Conservation (phyloP, 2,329 filamentous ascomycete genomes). For the Beauveria sp. region DNA sequence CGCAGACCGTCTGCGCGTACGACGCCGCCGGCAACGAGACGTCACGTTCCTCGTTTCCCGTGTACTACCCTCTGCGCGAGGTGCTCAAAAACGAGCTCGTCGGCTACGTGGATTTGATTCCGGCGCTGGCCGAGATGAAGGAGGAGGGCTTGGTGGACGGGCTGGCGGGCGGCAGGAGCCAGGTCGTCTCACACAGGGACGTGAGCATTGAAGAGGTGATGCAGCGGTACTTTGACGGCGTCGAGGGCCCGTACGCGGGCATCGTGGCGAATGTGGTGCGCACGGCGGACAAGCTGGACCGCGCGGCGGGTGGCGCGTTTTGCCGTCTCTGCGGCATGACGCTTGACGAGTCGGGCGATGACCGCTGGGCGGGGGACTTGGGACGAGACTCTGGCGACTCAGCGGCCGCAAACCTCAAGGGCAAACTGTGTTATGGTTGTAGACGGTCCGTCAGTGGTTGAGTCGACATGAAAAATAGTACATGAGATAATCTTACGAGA, state of each 20-base stretch:
- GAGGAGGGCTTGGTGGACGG: conserved; percentile 27
- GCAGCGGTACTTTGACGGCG: conserved; percentile 71
- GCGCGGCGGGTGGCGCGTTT: conserved; percentile 27
- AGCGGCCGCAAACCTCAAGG: conserved; percentile 19
- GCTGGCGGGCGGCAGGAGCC: conserved; percentile 20
- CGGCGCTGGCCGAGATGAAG: conserved; percentile 43
- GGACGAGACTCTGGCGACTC: conserved; percentile 32
- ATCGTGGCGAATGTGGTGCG: conserved; percentile 94
- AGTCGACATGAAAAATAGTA: conserved; percentile 10
- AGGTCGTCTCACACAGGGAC: conserved; percentile 60
- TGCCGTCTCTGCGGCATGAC: conserved; percentile 67
- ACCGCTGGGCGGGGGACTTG: conserved; percentile 55
- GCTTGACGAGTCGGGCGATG: conserved; percentile 55
- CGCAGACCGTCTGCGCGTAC: conserved; percentile 29
- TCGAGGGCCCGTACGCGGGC: conserved; percentile 79
- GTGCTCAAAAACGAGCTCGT: conserved; percentile 73
- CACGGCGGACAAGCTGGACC: conserved; percentile 74
- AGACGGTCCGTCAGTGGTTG: conserved; percentile 54
- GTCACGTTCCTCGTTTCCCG: conserved; percentile 23
- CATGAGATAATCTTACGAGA: not conserved
- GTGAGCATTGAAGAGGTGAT: conserved; percentile 89
- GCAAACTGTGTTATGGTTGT: conserved; percentile 64
- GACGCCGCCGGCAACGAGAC: conserved; percentile 18
- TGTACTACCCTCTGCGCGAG: conserved; percentile 80
- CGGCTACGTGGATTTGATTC: conserved; percentile 52